phyloP scores from a whole-genome alignment of 352 stramenopile species.

The Phytophthora pini region DNA sequence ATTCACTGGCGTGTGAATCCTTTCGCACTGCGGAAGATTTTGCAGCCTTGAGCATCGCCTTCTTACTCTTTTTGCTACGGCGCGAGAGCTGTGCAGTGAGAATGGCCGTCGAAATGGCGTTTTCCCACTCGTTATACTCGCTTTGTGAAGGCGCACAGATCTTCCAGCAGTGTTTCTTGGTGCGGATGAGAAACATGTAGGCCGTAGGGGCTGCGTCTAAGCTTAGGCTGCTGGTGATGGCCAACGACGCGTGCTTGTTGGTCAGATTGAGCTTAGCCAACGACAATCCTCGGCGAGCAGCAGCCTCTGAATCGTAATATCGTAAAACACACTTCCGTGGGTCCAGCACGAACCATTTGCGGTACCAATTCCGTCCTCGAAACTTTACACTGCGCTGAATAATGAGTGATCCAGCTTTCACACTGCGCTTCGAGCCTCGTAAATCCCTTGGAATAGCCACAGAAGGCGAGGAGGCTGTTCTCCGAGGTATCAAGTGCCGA shows the following conservation, averaged over 20 bases:
- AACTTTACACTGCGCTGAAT: slow-evolving; percentile 80
- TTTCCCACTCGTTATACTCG: slow-evolving; percentile 77
- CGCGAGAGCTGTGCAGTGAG: slow-evolving; percentile 62
- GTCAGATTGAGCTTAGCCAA: slow-evolving; percentile 69
- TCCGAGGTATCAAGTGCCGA: slow-evolving; percentile 31
- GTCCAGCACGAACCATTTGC: slow-evolving; percentile 84
- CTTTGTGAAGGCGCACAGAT: slow-evolving; percentile 58
- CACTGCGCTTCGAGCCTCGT: slow-evolving; percentile 3
- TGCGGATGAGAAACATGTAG: slow-evolving; percentile 74
- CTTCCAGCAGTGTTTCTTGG: slow-evolving; percentile 75
- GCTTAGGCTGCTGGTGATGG: slow-evolving; percentile 63
- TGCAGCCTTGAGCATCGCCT: slow-evolving; percentile 34
- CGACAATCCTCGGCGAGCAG: slow-evolving; percentile 60
- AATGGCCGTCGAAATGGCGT: slow-evolving; percentile 77
- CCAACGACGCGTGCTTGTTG: slow-evolving; percentile 66
- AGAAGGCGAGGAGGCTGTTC: slow-evolving; percentile 17
- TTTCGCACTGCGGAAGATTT: slow-evolving; percentile 27
- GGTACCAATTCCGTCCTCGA: slow-evolving; percentile 75
- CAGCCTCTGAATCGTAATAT: slow-evolving; percentile 78
- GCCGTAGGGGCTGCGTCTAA: slow-evolving; percentile 67
- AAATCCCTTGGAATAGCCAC: slow-evolving; percentile 19
- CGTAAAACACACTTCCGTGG: slow-evolving; percentile 63
- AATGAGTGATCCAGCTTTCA: slow-evolving; percentile 67
- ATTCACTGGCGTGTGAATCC: slow-evolving; percentile 26
- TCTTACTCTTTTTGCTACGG: slow-evolving; percentile 40